phyloP scores from a whole-genome alignment of 2,329 filamentous ascomycete genomes.

The Chrysosphaeria jannelii region DNA sequence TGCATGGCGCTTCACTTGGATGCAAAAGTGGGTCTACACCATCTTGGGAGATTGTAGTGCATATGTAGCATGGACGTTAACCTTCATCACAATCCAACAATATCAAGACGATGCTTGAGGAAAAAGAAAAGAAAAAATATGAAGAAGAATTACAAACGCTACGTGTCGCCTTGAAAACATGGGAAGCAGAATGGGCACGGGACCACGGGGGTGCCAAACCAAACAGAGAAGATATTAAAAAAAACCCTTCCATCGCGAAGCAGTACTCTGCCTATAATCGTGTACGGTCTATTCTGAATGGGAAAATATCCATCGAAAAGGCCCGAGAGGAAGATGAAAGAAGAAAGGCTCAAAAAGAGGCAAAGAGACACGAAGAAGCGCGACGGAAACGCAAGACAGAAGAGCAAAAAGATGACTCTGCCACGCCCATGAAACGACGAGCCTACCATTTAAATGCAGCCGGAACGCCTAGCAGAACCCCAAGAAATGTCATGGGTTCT shows the following conservation, averaged over 20 bases:
- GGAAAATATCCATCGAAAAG: constrained; percentile 12
- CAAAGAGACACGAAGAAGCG: constrained; percentile 10
- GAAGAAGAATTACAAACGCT: constrained; percentile 21
- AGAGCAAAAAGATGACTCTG: constrained; percentile 4
- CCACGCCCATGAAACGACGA: constrained; percentile 6
- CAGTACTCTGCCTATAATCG: constrained; percentile 57
- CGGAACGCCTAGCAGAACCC: no score
- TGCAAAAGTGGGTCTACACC: no score
- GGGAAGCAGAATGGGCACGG: constrained; percentile 37
- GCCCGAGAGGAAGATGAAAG: not conserved
- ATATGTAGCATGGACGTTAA: no score
- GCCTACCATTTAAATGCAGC: no score
- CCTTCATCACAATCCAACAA: no score
- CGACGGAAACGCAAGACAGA: constrained; percentile 7
- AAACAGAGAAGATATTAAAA: constrained; percentile 44
- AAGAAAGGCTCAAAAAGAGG: not conserved
- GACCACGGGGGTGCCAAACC: constrained; percentile 37
- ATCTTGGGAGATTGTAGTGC: no score
- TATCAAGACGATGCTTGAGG: constrained; percentile 20
- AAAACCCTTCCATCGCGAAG: constrained; percentile 33
- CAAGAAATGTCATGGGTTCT: no score
- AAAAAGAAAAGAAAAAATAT: constrained; percentile 13
- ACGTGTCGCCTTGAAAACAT: constrained; percentile 40
- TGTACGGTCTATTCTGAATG: constrained; percentile 24
- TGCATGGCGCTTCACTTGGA: no score